Conservation (phyloP, 495 filamentous ascomycete genomes). For the Lasiosphaeria hispida region DNA sequence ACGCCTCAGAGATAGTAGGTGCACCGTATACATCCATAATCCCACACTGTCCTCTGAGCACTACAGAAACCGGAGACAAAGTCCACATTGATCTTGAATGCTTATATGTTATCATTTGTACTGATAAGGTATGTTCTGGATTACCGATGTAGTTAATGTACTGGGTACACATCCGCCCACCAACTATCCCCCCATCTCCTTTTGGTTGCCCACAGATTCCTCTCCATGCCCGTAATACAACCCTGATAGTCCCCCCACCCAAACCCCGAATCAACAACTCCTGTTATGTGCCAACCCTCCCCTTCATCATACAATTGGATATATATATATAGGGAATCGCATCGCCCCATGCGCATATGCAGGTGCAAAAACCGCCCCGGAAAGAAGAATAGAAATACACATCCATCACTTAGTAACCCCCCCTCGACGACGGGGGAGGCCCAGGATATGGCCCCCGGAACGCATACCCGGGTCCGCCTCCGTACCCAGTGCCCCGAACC, state of each 20-base stretch:
- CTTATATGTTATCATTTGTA: no score
- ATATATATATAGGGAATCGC: constrained; percentile 7
- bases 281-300: background rate
- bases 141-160: no score
- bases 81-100: no score
- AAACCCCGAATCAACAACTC: background rate
- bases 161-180: no score
- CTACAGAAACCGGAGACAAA: no score
- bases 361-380: background rate
- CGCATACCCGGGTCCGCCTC: constrained; percentile 7
- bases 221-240: background rate
- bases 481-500: background rate
- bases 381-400: constrained; percentile 11
- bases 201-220: background rate
- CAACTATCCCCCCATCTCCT: no score
- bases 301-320: constrained; percentile 8
- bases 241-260: background rate
- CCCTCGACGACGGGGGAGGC: background rate
- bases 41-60: no score
- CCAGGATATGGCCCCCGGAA: constrained; percentile 4
- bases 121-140: no score
- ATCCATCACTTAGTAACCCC: background rate
- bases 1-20: no score
- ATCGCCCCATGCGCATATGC: constrained; percentile 10
- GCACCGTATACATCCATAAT: no score